Evolutionary conservation across 768 basidiomycete species (phyloP), one percentile per base, ranked within the genome.

Genomic region (Pleurotus platypus): DNA sequence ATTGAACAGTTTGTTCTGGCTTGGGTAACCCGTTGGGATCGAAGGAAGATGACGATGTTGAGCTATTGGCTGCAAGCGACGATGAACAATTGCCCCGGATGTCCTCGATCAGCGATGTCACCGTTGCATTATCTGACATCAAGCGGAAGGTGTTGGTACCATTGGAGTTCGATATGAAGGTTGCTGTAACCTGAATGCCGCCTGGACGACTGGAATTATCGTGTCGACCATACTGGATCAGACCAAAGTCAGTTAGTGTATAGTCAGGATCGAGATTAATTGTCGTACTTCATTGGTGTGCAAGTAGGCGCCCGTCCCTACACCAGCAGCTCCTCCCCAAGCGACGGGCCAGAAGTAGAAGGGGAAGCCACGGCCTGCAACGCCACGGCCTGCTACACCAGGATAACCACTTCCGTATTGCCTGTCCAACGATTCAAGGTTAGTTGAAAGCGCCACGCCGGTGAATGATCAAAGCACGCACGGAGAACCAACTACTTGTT

Each of bases 1-100:
- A 89, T 57, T 88, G 81, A n/a, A 87, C 62, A 0, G 76, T 78
- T 62, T 86, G 79, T 61, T 84, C 80, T 0, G 85, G 76, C 43
- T 67, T 66, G n/a, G 78, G 75, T 16, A 37, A 13, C 4, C 43
- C 55, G 22, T 30, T 46, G n/a, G 55, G 20, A 20, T 56, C 26
- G n/a, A 45, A 47, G 18, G 55, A 12, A 16, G 73, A 64, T 3
- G 71, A 67, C 0, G 72, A 67, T 0, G 68, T 62, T 6, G 68
- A 66, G n/a, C 69, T 69, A 6, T 72, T 65, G 4, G 67, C 57
- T 1, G 66, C 66, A 18, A 79, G 63, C 3, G 60, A 67, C 0
- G 72, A 68, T 5, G 76, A 72, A 60, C 83, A 85, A 51, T 78
- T 78, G 13, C 70, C 58, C 27, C 64, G 59, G 51, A 84, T 73